Evolutionary conservation across 495 filamentous ascomycete genomes (phyloP), one percentile per base, ranked within the genome.

Genomic region (Saxispiralis lemnorum): DNA sequence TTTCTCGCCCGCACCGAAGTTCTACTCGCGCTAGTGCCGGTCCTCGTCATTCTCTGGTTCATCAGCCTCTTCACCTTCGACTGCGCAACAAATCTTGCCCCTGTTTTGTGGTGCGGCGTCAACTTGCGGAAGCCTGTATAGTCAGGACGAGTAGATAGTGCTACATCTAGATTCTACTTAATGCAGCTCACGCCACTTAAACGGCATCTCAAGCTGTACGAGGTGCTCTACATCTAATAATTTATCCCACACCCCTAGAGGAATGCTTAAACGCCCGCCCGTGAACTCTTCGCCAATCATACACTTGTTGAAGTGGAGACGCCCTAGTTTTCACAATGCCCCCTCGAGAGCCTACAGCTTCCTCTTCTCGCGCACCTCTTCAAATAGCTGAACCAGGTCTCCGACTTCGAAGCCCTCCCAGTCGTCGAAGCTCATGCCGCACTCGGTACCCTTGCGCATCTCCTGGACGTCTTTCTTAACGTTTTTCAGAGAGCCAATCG

Each of bases 361-460:
- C 56, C 87, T 70, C 66, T 80, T 79, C 61, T 86, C 83, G 24
- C 54, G 57, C 14, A 75, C 68, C 63, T 86, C 78, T 55, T 94
- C 85, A 56, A 88, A 87, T 16, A 74, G 72, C 64, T 94, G 88
- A 47, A 96, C 66, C 51, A 76, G 70, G 63, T 99, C 92, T 18
- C 87, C 89, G 28, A 75, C 67, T 45, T 74, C 56, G 62, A 96
- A 83, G 15, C 71, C 78, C 14, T 75, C 65, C 79, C 83, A 96
- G 31, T 64, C 68, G 7, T 79, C 73, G 53, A 99, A 94, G 31
- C 70, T 74, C 46, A 99, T 79, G 39, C 92, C 92, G 54, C 92
- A 99, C 58, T 99, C 92, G 34, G 66, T 75, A 33, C 83, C 86
- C 67, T 93, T 96, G 53, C 75, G 78, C 75, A 88, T 86, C 55